These are phyloP conservation scores for Dryadomyces quercus-mongolicae DNA, from an alignment of 2,329 filamentous ascomycete genomes.

Conservation along the genomic window DNA sequence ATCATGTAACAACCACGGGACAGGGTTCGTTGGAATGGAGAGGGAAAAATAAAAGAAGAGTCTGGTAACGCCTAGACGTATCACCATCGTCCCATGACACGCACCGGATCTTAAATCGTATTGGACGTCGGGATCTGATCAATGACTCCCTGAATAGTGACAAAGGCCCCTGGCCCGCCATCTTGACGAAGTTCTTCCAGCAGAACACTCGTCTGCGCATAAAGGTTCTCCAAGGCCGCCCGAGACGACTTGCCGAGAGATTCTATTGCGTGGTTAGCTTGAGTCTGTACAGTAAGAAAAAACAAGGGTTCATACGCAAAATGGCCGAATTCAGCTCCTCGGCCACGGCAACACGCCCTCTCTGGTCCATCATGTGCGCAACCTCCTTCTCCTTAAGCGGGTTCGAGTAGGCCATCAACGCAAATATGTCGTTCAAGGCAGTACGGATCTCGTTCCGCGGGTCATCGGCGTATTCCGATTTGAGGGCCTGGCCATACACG, in stretches of 20 bases:
- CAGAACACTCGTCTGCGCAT: slow-evolving; percentile 75
- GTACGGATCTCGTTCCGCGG: slow-evolving; percentile 57
- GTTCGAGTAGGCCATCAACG: slow-evolving; percentile 76
- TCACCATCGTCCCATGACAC: no score
- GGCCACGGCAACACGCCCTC: slow-evolving; percentile 65
- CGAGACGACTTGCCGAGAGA: slow-evolving; percentile 82
- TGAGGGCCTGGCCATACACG: slow-evolving; percentile 66
- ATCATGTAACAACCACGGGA: neutral
- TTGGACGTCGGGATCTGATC: slow-evolving; percentile 26
- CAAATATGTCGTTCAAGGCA: slow-evolving; percentile 73
- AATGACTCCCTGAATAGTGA: slow-evolving; percentile 46
- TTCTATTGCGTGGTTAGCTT: slow-evolving; percentile 37
- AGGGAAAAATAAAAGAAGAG: neutral
- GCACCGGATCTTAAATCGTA: neutral
- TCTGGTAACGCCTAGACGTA: no score
- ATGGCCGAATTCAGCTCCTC: slow-evolving; percentile 94
- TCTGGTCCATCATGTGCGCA: slow-evolving; percentile 63
- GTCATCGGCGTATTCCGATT: slow-evolving; percentile 65
- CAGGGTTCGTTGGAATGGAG: neutral
- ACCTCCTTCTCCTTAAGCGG: slow-evolving; percentile 63
- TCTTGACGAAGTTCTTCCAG: slow-evolving; percentile 72
- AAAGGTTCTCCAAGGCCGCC: slow-evolving; percentile 73
- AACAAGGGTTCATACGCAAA: slow-evolving; percentile 48
- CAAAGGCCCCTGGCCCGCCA: slow-evolving; percentile 71
- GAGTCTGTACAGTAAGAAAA: slow-evolving; percentile 6